Base-by-base conservation (phyloP, 805 yeast species). In the Ogataea salicorniae region DNA sequence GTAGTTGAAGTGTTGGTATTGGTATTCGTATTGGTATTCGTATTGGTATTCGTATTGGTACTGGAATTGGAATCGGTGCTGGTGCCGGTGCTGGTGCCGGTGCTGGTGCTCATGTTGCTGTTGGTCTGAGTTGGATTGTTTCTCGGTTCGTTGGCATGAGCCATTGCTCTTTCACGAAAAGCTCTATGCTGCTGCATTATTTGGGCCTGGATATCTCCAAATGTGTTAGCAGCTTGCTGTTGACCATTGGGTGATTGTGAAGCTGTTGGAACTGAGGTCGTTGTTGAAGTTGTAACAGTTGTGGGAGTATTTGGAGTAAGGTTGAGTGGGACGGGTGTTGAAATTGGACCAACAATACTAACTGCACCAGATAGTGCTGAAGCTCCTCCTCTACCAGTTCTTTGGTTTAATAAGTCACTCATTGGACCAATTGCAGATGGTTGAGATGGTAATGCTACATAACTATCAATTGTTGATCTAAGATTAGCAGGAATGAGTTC, bases 401-500 rank as follows among this genome's bases (percentile, higher is more conserved):
- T 26, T 38, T 14, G 15, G 31, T 26, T 26, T 26, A 11, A 26
- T 26, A 26, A 26, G 11, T 26, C 31, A 26, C 31, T 26, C 13
- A 7, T 18, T 20, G 40, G 16, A 14, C 11, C 40, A 20, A 20
- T n/a, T 22, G 6, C n/a, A 22, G n/a, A 9, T 9, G 31, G 31
- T 7, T 26, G 31, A 6, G 40, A 38, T 6, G 26, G 13, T 14
- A 39, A 3, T n/a, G 41, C 22, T 15, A 46, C 45, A 49, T 57
- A 61, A 18, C 58, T 47, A 34, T 59, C 59, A 16, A 63, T 41
- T 4, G 42, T 37, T 3, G 46, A 45, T 47, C 66, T 54, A 11
- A 63, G 53, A 7, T 51, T 48, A 34, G 56, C 59, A 9, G 66
- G 53, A 15, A 63, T 43, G 17, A 65, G 52, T 20, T 46, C 46